Evolutionary conservation across 2,329 filamentous ascomycete genomes (phyloP).

Genomic region (Juglanconis oblonga): DNA sequence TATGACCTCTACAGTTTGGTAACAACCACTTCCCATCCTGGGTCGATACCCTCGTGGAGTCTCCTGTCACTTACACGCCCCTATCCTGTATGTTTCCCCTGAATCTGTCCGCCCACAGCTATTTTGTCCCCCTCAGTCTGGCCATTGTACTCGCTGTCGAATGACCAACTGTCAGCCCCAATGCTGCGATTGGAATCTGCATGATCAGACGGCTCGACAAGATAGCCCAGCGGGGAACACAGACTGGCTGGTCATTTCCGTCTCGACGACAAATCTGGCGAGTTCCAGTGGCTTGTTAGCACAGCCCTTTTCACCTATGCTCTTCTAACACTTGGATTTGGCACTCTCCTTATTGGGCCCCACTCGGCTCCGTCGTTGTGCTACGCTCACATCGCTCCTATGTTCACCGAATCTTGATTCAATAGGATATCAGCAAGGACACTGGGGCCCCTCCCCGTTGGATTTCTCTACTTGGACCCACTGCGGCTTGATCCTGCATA

Average conservation of each 20-base stretch:
- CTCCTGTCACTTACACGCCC: neutral
- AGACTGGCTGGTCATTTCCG: neutral
- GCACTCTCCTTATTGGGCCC: neutral
- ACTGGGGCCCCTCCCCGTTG: neutral
- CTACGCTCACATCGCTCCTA: neutral
- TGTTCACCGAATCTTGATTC: constrained; percentile 13
- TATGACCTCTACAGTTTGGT: neutral
- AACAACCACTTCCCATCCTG: neutral
- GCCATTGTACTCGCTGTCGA: constrained; percentile 5
- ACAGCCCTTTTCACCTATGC: constrained; percentile 4
- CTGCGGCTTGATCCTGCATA: neutral
- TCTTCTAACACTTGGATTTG: neutral
- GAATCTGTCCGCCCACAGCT: neutral
- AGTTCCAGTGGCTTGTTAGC: constrained; percentile 7
- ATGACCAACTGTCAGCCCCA: constrained; percentile 10
- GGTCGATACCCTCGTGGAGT: neutral
- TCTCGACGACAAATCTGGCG: neutral
- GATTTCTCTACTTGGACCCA: constrained; percentile 15
- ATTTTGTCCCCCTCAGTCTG: neutral
- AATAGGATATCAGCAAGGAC: neutral
- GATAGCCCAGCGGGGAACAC: constrained; percentile 5
- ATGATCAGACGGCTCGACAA: constrained; percentile 7
- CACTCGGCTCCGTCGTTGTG: neutral
- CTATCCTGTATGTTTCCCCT: constrained; percentile 6
- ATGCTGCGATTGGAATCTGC: constrained; percentile 9